Evolutionary conservation across 2,329 filamentous ascomycete species (phyloP), one percentile per base, ranked within the genome.

Genomic region (Fusarium sp.): DNA sequence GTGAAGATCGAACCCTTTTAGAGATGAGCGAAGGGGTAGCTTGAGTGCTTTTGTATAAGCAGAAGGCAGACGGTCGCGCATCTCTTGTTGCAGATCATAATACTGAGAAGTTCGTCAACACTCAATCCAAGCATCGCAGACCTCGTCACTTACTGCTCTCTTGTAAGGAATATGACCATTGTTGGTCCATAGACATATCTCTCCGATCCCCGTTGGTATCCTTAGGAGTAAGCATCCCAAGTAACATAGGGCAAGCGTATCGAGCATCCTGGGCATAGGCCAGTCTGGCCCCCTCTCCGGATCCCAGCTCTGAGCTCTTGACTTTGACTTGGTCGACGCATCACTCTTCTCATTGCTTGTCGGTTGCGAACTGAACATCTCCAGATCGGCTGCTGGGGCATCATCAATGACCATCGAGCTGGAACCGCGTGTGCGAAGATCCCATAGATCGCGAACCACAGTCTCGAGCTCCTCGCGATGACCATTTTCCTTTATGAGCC

Each of bases 401-500:
- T 79, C 77, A 22, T 79, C 62, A 50, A 77, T 45, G 16, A 82
- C 74, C 79, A 83, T 54, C 82, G 85, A 37, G 72, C 85, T 76
- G 82, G 79, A 83, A 22, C 83, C 84, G 40, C 88, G 83, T 3
- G 87, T 85, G 6, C 94, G 90, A 60, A 98, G 84, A 62, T 92
- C 88, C 96, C 96, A 99, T 16, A 99, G 88, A 80, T 98, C 95
- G 67, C 91, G 90, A 6, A 97, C 91, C 11, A 97, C 87, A 9
- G 85, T 91, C 85, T 97, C 94, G 14, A 98, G 86, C 76, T 97
- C 93, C 6, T 86, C 82, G 2, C 92, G 91, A 57, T 96, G 87
- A 0, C 89, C 88, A 79, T 91, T 91, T 7, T 87, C 85, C 24
- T 89, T 84, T 16, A 97, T 85, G 34, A 98, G 85, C 87, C 92